A percentile compares a stretch with the other conserved stretches of the same genome.
phyloP scores from a whole-genome alignment of 371 early-diverging fungal genomes.

The Lichtheimia corymbifera region DNA sequence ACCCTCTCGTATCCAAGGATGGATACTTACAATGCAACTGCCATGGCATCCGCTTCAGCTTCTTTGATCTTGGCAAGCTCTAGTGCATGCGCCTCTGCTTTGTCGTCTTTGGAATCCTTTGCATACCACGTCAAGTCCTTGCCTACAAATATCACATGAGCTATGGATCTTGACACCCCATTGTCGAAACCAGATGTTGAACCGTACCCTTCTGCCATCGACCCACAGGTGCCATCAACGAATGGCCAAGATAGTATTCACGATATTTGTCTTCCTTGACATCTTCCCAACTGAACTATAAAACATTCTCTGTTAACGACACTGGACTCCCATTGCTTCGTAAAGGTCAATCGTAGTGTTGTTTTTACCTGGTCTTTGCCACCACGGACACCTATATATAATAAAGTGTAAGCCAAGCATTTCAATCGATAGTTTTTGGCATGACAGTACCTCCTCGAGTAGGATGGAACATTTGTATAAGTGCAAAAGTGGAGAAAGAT shows the following conservation, averaged over 20 bases:
- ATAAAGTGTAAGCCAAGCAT: conserved; percentile 9
- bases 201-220: conserved; percentile 58
- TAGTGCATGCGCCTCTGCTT: conserved; percentile 21
- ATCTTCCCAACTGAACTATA: conserved; percentile 62
- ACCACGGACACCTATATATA: conserved; percentile 55
- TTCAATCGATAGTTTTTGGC: not conserved
- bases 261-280: conserved; percentile 85
- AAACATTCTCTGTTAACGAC: not conserved
- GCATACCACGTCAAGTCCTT: conserved; percentile 79
- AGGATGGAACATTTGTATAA: conserved; percentile 45
- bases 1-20: not conserved
- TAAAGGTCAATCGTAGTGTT: not conserved
- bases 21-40: conserved; percentile 68
- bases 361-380: conserved; percentile 60
- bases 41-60: conserved; percentile 81
- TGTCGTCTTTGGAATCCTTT: conserved; percentile 50
- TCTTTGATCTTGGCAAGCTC: conserved; percentile 72
- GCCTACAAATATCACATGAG: conserved; percentile 40
- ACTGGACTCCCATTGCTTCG: not conserved
- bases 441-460: conserved; percentile 42
- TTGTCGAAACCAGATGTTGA: not conserved
- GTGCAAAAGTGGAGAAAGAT: not conserved
- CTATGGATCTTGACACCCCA: not conserved
- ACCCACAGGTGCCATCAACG: conserved; percentile 81
- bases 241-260: conserved; percentile 88